Base-by-base conservation (phyloP, 257 asterid species). In the Schizonepeta tenuifolia region DNA sequence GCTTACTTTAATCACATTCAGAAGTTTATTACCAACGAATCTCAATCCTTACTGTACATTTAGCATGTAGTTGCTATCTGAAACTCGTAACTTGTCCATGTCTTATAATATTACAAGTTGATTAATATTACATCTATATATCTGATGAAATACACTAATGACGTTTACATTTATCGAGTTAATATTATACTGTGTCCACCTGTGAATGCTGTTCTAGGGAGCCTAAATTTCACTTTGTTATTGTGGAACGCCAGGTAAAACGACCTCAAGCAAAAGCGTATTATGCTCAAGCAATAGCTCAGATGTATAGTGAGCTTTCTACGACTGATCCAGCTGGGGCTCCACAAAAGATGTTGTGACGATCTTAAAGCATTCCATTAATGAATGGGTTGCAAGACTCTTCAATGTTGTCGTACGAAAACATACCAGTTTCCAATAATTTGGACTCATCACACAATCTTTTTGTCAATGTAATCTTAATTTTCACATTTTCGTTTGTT, bases 201-300 rank as follows among this genome's bases (percentile, higher is more conserved):
- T 2, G 1, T 47, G 21, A 47, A n/a, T n/a, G 14, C n/a, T 47
- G 54, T 47, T 47, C 22, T 15, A 47, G 17, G 54, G 50, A 44
- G n/a, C 13, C 9, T 0, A 65, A 20, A 46, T 2, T 21, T 11
- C 5, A 3, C 9, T 20, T 67, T 78, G 17, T 36, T 43, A 40
- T 77, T 67, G 47, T 44, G n/a, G 55, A 17, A 71, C 50, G 13
- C 33, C 86, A 90, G 97, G 38, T 93, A 38, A 93, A 90, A 85
- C 87, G 98, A 71, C 90, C 98, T 22, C 96, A 90, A 78, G 98
- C 98, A 0, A 89, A 90, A 80, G 87, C 84, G 7, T 90, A 89
- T 71, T 93, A 82, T n/a, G 86, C 87, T n/a, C 83, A 87, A 78
- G 95, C 88, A 67, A 87, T 93, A 73, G 61, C 91, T 11, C 82